Conservation (phyloP, 805 yeast species). For the Torulaspora indica region DNA sequence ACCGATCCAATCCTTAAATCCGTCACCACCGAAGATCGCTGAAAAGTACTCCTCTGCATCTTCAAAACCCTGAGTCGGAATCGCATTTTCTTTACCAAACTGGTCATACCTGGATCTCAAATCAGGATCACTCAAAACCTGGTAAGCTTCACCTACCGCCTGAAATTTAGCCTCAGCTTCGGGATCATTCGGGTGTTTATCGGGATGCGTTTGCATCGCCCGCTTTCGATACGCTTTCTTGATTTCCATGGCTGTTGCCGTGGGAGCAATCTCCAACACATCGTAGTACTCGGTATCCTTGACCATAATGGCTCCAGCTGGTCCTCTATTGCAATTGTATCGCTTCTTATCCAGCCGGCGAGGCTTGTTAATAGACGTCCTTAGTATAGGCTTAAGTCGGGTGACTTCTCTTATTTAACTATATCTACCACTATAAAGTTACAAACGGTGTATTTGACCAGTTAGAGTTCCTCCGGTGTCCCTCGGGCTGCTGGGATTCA, state of each 20-base stretch:
- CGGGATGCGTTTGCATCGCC: constrained; percentile 91
- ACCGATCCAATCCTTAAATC: constrained; percentile 74
- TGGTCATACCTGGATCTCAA: constrained; percentile 74
- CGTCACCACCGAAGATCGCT: constrained; percentile 79
- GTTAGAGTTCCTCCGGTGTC: neutral
- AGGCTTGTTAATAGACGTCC: neutral
- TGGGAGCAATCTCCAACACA: constrained; percentile 57
- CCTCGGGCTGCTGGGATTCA: neutral
- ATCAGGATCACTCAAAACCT: constrained; percentile 69
- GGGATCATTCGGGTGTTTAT: constrained; percentile 92
- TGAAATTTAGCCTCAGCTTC: constrained; percentile 85
- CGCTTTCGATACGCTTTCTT: constrained; percentile 89
- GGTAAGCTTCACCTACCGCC: constrained; percentile 64
- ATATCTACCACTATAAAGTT: neutral
- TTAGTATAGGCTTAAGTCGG: too few species aligned
- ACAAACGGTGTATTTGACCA: neutral
- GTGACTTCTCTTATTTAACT: too few species aligned
- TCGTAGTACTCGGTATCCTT: constrained; percentile 88
- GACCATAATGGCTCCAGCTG: constrained; percentile 48
- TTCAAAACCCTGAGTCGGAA: constrained; percentile 66
- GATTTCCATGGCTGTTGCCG: constrained; percentile 75
- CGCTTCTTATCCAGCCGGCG: neutral
- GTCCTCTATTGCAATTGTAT: neutral
- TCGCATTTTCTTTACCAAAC: constrained; percentile 72
- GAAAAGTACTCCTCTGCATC: constrained; percentile 86